Percentiles rank a stretch among this genome's conserved stretches.
phyloP scores from a whole-genome alignment of 805 yeast species.

The Kurtzmaniella fragi region DNA sequence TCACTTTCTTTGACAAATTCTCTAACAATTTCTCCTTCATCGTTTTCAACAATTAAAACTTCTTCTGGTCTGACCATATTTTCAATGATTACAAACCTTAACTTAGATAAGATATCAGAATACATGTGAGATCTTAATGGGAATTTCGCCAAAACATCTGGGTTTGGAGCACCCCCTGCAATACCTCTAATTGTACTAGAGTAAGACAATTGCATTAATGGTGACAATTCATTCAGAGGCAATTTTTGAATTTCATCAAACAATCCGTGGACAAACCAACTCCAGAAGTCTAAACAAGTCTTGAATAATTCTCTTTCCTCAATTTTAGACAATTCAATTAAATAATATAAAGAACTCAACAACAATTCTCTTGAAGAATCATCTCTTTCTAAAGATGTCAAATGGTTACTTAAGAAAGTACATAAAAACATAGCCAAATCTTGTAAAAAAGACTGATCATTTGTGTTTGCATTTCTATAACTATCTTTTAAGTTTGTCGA shows the following conservation, averaged over 20 bases:
- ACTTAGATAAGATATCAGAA: slow-evolving; percentile 67
- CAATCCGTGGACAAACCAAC: slow-evolving; percentile 73
- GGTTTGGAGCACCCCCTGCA: slow-evolving; percentile 82
- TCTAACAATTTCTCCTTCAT: slow-evolving; percentile 98
- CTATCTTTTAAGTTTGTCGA: slow-evolving; percentile 65
- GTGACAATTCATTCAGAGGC: slow-evolving; percentile 68
- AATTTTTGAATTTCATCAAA: slow-evolving; percentile 81
- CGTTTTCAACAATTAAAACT: slow-evolving; percentile 93
- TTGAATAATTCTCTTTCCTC: slow-evolving; percentile 96
- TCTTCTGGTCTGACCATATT: slow-evolving; percentile 99
- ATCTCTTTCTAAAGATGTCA: slow-evolving; percentile 56
- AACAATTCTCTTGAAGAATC: slow-evolving; percentile 54
- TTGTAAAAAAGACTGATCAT: slow-evolving; percentile 90
- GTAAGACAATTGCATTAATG: slow-evolving; percentile 64
- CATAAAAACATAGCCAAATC: slow-evolving; percentile 91
- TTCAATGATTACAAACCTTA: slow-evolving; percentile 91
- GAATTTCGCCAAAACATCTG: slow-evolving; percentile 66
- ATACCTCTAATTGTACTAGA: slow-evolving; percentile 37
- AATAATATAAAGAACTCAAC: slow-evolving; percentile 69
- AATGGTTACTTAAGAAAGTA: slow-evolving; percentile 75
- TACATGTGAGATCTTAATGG: slow-evolving; percentile 86
- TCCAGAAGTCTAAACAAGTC: slow-evolving; percentile 94
- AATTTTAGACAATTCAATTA: slow-evolving; percentile 79
- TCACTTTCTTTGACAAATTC: slow-evolving; percentile 96
- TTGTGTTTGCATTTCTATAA: slow-evolving; percentile 69